Base-by-base conservation (phyloP, 495 filamentous ascomycete species). In the Aspergillus asperescens region DNA sequence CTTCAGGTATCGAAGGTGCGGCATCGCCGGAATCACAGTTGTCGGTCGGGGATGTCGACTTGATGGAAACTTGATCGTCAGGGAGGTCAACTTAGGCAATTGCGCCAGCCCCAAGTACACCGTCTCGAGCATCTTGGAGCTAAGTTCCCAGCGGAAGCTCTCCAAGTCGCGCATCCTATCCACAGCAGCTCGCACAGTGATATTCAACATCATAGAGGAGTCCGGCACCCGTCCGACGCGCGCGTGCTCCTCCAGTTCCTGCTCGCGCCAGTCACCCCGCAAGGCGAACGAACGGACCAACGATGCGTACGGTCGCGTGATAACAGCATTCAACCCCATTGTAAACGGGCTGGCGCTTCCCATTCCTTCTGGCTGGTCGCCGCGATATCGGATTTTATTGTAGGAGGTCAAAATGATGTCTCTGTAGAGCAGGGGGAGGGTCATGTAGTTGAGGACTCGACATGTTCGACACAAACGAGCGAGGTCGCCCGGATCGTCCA, bases 371-470 rank as follows among this genome's bases (percentile, higher is more conserved):
- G 80, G 77, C 47, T 74, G 61, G 31, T 81, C 80, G 56, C 75
- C 73, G 40, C 75, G 70, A 58, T 84, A 84, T 43, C 81, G 79
- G 28, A 84, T 81, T 34, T 75, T 72, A 35, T 78, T 67, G 64
- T 85, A 84, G 29, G 80, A 82, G 39, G 71, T 78, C 16, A 85
- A 68, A 18, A 73, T 75, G 25, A 84, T 68, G 54, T 68, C 67
- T 59, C 67, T 69, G 61, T 85, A 85, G 22, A 85, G 75, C 57
- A 77, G 78, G 6, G 82, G 82, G 3, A 84, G 69, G 38, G 76
- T 68, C 79, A 85, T 83, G 58, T 85, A 85, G 55, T 84, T 80
- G 59, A 84, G 73, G 27, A 85, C 71, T 2, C 81, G 77, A 59
- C 78, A 84, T 53, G 81, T 81, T 49, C 79, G 76, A 57, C 77